phyloP scores from a whole-genome alignment of 352 stramenopile genomes.

The Pythium brassicae region DNA sequence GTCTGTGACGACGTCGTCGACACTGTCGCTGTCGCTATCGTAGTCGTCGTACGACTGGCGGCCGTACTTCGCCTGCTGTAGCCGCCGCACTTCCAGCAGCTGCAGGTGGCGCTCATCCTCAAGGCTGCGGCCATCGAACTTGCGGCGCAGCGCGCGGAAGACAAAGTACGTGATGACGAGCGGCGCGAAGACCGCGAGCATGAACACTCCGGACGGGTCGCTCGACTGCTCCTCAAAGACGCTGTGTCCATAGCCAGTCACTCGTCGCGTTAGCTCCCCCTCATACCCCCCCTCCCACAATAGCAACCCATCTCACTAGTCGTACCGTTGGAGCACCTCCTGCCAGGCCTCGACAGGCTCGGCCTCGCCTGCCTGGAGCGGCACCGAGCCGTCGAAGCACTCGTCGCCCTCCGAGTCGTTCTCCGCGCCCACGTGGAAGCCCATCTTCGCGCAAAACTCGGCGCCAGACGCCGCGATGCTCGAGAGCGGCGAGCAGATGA shows the following conservation, averaged over 20 bases:
- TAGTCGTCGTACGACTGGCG: constrained; percentile 35
- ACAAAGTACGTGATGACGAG: constrained; percentile 47
- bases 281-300: too few relatives aligned
- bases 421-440: constrained; percentile 64
- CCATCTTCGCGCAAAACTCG: constrained; percentile 78
- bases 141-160: constrained; percentile 40
- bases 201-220: constrained; percentile 64
- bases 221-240: constrained; percentile 66
- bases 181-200: constrained; percentile 57
- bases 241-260: constrained; percentile 10
- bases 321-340: constrained; percentile 29
- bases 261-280: too few relatives aligned
- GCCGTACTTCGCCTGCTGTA: constrained; percentile 74
- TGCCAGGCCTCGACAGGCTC: constrained; percentile 66
- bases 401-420: constrained; percentile 66
- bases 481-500: constrained; percentile 73
- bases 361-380: constrained; percentile 35
- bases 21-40: constrained; percentile 42
- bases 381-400: constrained; percentile 82
- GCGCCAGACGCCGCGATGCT: constrained; percentile 43
- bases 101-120: constrained; percentile 50
- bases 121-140: constrained; percentile 21
- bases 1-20: not conserved
- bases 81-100: constrained; percentile 59
- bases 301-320: not conserved